Evolutionary conservation across 2,329 filamentous ascomycete species (phyloP).

Genomic region (Capronia americana): DNA sequence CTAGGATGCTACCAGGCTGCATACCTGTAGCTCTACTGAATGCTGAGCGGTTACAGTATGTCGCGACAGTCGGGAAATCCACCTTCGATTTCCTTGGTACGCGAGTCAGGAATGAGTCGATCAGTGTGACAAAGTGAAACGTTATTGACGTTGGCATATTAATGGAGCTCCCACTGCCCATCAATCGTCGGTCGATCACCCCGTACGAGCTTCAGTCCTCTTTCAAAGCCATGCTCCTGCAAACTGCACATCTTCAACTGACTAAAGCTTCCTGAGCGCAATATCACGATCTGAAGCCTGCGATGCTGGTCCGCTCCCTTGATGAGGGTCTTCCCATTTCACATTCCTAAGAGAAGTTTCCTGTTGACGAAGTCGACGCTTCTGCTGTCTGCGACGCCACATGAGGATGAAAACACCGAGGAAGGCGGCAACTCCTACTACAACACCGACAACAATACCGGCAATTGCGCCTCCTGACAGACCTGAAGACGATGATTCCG

Average conservation of each 20-base stretch:
- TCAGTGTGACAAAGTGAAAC: too few species aligned
- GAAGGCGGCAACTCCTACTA: constrained; percentile 26
- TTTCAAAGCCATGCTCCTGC: too few species aligned
- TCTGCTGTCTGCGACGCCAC: constrained; percentile 31
- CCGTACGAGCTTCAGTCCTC: too few species aligned
- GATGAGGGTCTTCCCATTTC: constrained; percentile 32
- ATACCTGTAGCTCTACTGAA: too few species aligned
- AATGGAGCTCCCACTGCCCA: too few species aligned
- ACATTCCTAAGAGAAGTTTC: constrained; percentile 28
- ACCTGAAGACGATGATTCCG: constrained; percentile 36
- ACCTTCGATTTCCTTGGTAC: too few species aligned
- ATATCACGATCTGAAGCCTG: constrained; percentile 10
- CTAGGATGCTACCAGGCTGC: too few species aligned
- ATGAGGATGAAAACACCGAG: constrained; percentile 24
- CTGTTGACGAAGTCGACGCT: constrained; percentile 32
- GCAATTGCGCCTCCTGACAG: constrained; percentile 53
- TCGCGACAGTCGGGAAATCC: too few species aligned
- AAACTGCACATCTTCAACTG: neutral
- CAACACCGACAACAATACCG: constrained; percentile 46
- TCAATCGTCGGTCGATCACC: too few species aligned
- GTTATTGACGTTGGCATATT: too few species aligned
- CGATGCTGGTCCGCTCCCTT: neutral
- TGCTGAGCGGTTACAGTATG: too few species aligned
- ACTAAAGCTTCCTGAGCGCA: constrained; percentile 12
- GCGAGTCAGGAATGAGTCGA: too few species aligned